Percentiles rank a stretch among this genome's conserved stretches.
Conservation (phyloP, 345 rosid genomes). For the Firmiana major region DNA sequence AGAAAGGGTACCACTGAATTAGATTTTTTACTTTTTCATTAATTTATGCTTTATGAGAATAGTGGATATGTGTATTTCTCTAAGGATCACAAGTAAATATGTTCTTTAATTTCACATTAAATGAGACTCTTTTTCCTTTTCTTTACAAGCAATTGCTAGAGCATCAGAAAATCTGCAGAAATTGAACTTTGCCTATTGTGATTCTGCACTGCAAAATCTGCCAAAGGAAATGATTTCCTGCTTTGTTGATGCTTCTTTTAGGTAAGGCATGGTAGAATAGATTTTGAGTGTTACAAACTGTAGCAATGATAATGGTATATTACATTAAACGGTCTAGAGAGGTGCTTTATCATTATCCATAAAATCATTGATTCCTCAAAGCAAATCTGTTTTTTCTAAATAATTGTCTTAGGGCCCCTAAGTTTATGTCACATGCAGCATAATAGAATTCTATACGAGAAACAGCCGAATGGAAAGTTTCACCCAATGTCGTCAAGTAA, state of each 20-base stretch:
- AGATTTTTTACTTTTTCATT: background rate
- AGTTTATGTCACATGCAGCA: slow-evolving; percentile 4
- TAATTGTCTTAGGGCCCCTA: background rate
- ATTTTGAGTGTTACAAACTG: background rate
- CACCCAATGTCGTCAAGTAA: slow-evolving; percentile 1
- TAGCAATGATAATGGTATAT: background rate
- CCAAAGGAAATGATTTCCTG: background rate
- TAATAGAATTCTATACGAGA: background rate
- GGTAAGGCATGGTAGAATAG: background rate
- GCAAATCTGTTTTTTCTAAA: background rate
- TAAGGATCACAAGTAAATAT: slow-evolving; percentile 28
- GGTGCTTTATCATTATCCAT: background rate
- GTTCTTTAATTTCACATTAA: slow-evolving; percentile 3
- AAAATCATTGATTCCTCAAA: slow-evolving; percentile 1
- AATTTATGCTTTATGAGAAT: slow-evolving; percentile 9
- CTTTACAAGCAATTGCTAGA: background rate
- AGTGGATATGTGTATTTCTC: slow-evolving; percentile 11
- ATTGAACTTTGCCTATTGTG: background rate
- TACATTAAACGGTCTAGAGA: background rate
- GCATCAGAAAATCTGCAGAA: background rate
- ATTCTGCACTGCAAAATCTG: background rate
- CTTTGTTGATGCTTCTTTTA: background rate
- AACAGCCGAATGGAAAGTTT: slow-evolving; percentile 6
- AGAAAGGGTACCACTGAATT: slow-evolving; percentile 37
- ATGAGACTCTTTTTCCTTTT: background rate